These are phyloP conservation scores for Rosellinia necatrix DNA, from an alignment of 2,329 filamentous ascomycete genomes.

Conservation along the genomic window DNA sequence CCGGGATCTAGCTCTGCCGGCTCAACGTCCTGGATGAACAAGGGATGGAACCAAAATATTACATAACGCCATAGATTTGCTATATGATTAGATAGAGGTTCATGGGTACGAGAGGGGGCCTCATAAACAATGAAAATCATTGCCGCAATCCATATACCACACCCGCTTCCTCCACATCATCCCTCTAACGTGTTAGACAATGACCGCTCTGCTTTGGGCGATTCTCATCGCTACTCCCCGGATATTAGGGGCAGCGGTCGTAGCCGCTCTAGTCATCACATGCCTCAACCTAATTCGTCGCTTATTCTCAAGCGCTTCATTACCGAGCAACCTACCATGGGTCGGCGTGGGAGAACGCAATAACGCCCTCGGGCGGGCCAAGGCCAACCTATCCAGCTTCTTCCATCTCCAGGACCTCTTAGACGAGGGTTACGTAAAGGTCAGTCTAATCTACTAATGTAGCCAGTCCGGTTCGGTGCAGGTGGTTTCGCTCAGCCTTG, in stretches of 20 bases:
- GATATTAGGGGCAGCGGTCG: conserved; percentile 2
- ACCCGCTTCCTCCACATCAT: neutral
- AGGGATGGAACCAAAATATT: neutral
- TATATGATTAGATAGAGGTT: conserved; percentile 2
- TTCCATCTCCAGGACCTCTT: conserved; percentile 35
- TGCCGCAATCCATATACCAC: neutral
- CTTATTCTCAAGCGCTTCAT: conserved; percentile 33
- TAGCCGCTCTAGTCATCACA: conserved; percentile 20
- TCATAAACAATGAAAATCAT: neutral
- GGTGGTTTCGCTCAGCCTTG: too few relatives aligned
- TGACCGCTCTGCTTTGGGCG: conserved; percentile 9
- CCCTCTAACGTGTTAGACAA: neutral
- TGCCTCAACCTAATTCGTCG: conserved; percentile 32
- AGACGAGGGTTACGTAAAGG: conserved; percentile 40
- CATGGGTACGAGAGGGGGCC: neutral
- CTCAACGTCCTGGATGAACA: neutral
- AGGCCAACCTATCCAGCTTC: conserved; percentile 37
- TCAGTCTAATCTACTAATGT: too few relatives aligned
- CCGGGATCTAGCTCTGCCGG: too few relatives aligned
- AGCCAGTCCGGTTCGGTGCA: neutral
- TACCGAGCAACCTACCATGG: conserved; percentile 37
- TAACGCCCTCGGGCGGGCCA: conserved; percentile 28
- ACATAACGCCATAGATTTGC: neutral
- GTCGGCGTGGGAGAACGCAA: conserved; percentile 27
- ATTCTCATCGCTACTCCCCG: neutral